Base-by-base conservation (phyloP, 768 basidiomycete species). In the Galerina sulciceps region DNA sequence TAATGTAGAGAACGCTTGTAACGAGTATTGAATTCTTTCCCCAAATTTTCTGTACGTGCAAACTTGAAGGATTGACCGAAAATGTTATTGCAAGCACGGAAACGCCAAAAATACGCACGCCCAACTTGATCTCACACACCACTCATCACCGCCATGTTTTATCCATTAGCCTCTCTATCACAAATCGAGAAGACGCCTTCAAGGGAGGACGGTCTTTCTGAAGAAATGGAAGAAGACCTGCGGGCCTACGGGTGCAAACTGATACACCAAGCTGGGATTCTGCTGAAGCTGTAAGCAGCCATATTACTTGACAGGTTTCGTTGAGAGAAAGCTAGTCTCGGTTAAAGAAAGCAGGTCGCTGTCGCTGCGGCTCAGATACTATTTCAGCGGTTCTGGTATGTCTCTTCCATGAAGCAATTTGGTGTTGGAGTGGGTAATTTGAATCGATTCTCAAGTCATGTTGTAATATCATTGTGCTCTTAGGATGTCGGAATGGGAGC, bases 311-410 rank as follows among this genome's bases (percentile, higher is more conserved):
- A 31, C 26, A 67, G 22, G 26, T 34, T 45, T 53, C 42, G 35
- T 18, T 38, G 34, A n/a, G 17, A 8, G 22, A 37, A 46, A 26
- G 53, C 26, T 44, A 15, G 6, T 22, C 10, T 23, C 23, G 14
- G 9, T 47, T 15, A 50, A 72, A 93, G 91, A 74, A 97, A 98
- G 63, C 97, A 99, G 71, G 96, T 97, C 26, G 96, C 96, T 13
- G 91, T 98, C 53, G 94, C 97, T 6, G 93, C 96, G 1, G 97
- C 97, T 0, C 96, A 98, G 71, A 93, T 99, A 34, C 77, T 99
- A 1, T 96, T 96, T 71, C 97, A 99, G 62, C 81, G 96, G 35
- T 99, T 99, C 79, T 99, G 91, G 91, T 99, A 85, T 75, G 92
- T 96, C 15, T 89, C 90, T 4, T 96, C 94, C 8, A 87, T 99